Base-by-base conservation (phyloP, 2,329 filamentous ascomycete species). In the Podosphaera xanthii region DNA sequence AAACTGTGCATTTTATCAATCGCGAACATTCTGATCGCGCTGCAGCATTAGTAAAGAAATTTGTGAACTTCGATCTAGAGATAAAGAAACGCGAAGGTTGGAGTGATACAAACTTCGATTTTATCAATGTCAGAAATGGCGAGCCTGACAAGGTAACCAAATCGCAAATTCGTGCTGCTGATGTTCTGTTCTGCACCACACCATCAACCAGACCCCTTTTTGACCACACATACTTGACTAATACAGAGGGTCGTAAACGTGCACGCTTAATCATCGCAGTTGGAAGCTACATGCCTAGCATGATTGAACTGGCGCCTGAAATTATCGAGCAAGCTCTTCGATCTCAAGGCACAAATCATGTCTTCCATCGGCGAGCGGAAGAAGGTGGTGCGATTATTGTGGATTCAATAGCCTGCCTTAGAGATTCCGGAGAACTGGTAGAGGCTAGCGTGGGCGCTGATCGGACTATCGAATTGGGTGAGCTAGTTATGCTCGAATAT, bases 111-210 rank as follows among this genome's bases (percentile, higher is more conserved):
- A 83, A 87, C 64, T 90, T 92, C 65, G 79, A 79, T 38, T 70
- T 82, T 30, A 65, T 83, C 55, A 90, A 86, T 4, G 82, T 82
- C 0, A 75, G 78, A 1, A 91, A 91, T 64, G 80, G 78, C 59
- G 90, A 82, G 65, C 82, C 76, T 66, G 70, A 74, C 6, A 71
- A 87, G 0, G 73, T 92, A 30, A 71, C 89, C 42, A 83, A 84
- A 65, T 79, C 84, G 44, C 80, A 87, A 57, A 75, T 96, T 57
- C 74, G 81, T 44, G 79, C 79, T 7, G 80, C 86, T 0, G 87
- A 92, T 65, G 84, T 86, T 8, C 85, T 97, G 44, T 92, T 94
- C 72, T 91, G 87, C 72, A 94, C 87, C 64, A 95, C 89, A 1
- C 87, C 90, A 0, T 84, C 82, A 0, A 78, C 76, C 0, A 74